Percentiles rank a stretch among this genome's conserved stretches.
phyloP scores from a whole-genome alignment of 2,329 filamentous ascomycete species.

The Xylaria sp. region DNA sequence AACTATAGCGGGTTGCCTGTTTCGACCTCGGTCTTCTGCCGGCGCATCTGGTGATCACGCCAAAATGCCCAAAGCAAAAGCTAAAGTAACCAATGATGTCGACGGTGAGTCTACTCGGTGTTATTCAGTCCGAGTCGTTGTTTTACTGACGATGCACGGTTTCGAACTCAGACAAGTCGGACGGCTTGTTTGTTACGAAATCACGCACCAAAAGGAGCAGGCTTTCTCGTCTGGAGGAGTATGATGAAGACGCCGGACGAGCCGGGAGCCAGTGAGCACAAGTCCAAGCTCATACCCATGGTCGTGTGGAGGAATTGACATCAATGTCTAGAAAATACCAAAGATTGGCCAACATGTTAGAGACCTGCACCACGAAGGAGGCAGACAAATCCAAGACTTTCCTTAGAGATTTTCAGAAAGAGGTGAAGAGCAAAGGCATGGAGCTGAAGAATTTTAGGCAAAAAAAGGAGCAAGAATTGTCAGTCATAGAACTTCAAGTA shows the following conservation, averaged over 20 bases:
- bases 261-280: conserved; percentile 33
- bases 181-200: conserved; percentile 15
- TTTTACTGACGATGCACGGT: conserved; percentile 3
- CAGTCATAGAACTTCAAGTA: conserved; percentile 12
- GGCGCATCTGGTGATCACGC: not conserved
- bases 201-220: conserved; percentile 27
- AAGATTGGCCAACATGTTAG: conserved; percentile 37
- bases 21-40: not conserved
- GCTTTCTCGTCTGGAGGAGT: conserved; percentile 39
- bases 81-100: not conserved
- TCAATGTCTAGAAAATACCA: conserved; percentile 33
- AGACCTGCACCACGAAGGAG: conserved; percentile 39
- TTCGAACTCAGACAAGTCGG: conserved; percentile 22
- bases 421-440: conserved; percentile 31
- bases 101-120: conserved; percentile 14
- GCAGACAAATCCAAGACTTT: conserved; percentile 38
- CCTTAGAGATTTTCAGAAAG: conserved; percentile 36
- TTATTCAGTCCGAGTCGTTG: not conserved
- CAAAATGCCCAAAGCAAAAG: conserved; percentile 12
- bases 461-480: conserved; percentile 40
- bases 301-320: not conserved
- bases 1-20: not conserved
- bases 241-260: conserved; percentile 38
- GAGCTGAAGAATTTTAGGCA: conserved; percentile 31
- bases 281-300: not conserved